phyloP scores from a whole-genome alignment of 441 rosid species.

The Syzygium malaccense region DNA sequence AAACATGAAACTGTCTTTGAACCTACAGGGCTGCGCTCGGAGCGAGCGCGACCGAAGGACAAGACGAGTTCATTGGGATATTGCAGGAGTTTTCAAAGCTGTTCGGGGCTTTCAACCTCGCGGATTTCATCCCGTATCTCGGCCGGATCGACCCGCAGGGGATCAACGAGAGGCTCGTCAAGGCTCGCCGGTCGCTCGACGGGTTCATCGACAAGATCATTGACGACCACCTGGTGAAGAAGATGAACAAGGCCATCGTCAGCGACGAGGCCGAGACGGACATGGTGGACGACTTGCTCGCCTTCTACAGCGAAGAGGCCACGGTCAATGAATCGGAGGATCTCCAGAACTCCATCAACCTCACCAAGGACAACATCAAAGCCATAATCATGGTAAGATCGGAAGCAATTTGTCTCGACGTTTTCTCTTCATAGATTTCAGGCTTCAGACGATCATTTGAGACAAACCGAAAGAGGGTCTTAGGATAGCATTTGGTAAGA shows the following conservation, averaged over 20 bases:
- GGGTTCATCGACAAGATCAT: constrained; percentile 69
- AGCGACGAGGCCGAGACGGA: constrained; percentile 46
- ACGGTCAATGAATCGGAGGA: constrained; percentile 51
- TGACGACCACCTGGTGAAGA: constrained; percentile 67
- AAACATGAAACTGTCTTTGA: neutral
- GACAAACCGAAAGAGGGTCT: neutral
- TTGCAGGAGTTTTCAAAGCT: constrained; percentile 92
- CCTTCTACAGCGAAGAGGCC: constrained; percentile 68
- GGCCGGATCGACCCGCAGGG: constrained; percentile 80
- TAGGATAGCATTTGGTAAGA: neutral
- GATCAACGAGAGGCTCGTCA: constrained; percentile 35
- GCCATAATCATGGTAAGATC: constrained; percentile 87
- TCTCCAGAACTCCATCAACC: constrained; percentile 52
- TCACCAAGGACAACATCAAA: constrained; percentile 82
- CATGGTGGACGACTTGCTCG: constrained; percentile 89
- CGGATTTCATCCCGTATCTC: constrained; percentile 73
- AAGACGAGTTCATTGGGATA: constrained; percentile 67
- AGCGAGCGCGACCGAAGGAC: constrained; percentile 40
- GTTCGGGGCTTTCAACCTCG: constrained; percentile 88
- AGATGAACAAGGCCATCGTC: neutral
- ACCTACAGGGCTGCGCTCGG: constrained; percentile 83
- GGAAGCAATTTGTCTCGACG: neutral
- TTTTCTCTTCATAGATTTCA: neutral
- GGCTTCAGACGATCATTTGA: neutral
- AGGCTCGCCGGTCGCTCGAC: constrained; percentile 65